Base-by-base conservation (phyloP, 306 rosid species). In the Quercus dentata region DNA sequence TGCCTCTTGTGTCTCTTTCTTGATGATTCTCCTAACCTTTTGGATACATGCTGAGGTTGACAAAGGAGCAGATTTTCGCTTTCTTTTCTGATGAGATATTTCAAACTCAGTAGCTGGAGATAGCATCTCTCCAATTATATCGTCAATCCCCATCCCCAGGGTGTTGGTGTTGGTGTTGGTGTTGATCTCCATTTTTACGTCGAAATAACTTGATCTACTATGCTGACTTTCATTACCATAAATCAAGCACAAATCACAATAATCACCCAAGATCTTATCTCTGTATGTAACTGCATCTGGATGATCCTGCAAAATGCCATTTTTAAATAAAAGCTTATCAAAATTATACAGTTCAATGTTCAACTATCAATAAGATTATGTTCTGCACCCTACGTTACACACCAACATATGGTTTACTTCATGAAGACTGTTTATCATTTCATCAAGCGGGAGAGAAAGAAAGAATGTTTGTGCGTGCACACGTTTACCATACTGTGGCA, bases 291-390 rank as follows among this genome's bases (percentile, higher is more conserved):
- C 25, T 56, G 82, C 82, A 55, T 67, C 80, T 4, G 79, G 84
- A 76, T 77, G 55, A 80, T 74, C 89, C 91, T 87, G 82, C 72
- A 87, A 75, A 74, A 81, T 15, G 68, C 9, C 69, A 52, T 44
- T n/a, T 68, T 23, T 46, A 63, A 55, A 74, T 68, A 67, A 65
- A 27, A 27, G 28, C 28, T 27, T 64, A 11, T 31, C 33, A 35
- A 23, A 46, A 71, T 4, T 74, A 10, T 55, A 18, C 46, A 80
- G 21, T 61, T 30, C 71, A 12, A 12, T 41, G 56, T 49, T 72
- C 52, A 59, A 59, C 21, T 18, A 61, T 72, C 30, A 11, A 52
- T 33, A 52, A 2, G 44, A 44, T 25, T 46, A 17, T 3, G 38
- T 73, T 52, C 6, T 10, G 14, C 52, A 46, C 52, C 52, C 52